phyloP scores from a whole-genome alignment of 202 grass and related monocot genomes.

The Cymbopogon flexuosus region DNA sequence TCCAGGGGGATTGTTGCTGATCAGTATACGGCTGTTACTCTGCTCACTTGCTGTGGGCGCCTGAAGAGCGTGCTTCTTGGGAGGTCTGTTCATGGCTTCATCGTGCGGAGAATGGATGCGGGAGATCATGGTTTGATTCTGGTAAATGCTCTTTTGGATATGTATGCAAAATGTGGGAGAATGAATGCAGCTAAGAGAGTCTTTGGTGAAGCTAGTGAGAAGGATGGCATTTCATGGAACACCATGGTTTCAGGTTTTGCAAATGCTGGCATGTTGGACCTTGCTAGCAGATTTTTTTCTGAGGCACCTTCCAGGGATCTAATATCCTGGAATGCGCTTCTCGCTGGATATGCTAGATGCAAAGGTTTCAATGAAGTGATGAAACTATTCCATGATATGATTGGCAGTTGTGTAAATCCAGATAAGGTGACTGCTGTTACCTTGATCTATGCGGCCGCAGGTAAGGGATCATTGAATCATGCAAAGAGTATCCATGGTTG shows the following conservation, averaged over 20 bases:
- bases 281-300: constrained; percentile 38
- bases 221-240: constrained; percentile 47
- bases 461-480: constrained; percentile 18
- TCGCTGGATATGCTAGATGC: constrained; percentile 36
- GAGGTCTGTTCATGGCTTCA: constrained; percentile 32
- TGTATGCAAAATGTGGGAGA: constrained; percentile 51
- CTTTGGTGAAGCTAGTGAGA: constrained; percentile 35
- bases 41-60: constrained; percentile 39
- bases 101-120: constrained; percentile 19
- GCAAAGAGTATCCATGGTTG: constrained; percentile 42
- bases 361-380: constrained; percentile 16
- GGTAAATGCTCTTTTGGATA: constrained; percentile 48
- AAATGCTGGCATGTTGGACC: constrained; percentile 38
- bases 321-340: constrained; percentile 50
- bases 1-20: constrained; percentile 25
- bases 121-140: constrained; percentile 33
- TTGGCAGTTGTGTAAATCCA: constrained; percentile 28
- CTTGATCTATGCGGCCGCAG: constrained; percentile 32
- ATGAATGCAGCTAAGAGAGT: constrained; percentile 30
- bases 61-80: constrained; percentile 24
- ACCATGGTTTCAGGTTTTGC: constrained; percentile 42
- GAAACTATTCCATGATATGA: constrained; percentile 32
- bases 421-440: constrained; percentile 47
- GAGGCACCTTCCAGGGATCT: constrained; percentile 39
- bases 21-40: constrained; percentile 39